These are phyloP conservation scores for Aspergillus clavatus DNA, from an alignment of 2,329 filamentous ascomycete genomes.

Conservation along the genomic window DNA sequence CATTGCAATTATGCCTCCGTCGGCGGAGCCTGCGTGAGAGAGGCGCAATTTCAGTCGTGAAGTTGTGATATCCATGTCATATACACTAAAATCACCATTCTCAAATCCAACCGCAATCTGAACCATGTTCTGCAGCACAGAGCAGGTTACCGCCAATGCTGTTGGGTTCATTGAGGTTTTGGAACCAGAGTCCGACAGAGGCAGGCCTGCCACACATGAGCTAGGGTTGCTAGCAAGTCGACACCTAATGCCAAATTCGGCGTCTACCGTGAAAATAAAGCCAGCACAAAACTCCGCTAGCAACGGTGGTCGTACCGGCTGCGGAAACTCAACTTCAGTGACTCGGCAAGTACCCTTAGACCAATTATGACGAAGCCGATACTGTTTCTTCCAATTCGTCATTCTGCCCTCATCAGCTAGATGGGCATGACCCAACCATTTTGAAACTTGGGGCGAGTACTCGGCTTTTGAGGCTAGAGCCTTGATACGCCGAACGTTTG, in stretches of 20 bases:
- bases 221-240: constrained; percentile 67
- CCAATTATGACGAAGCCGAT: constrained; percentile 89
- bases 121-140: constrained; percentile 42
- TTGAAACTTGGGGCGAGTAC: constrained; percentile 54
- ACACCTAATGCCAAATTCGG: constrained; percentile 63
- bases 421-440: constrained; percentile 59
- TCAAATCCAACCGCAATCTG: constrained; percentile 65
- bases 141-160: constrained; percentile 42
- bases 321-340: constrained; percentile 65
- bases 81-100: constrained; percentile 68
- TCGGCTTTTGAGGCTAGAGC: constrained; percentile 36
- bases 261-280: constrained; percentile 72
- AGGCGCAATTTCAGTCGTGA: constrained; percentile 50
- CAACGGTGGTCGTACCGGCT: constrained; percentile 53
- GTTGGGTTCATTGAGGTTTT: constrained; percentile 66
- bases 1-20: constrained; percentile 63
- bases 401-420: constrained; percentile 47
- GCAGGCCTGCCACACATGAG: constrained; percentile 51
- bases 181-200: constrained; percentile 23
- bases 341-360: constrained; percentile 73
- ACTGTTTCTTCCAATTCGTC: constrained; percentile 82
- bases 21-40: constrained; percentile 57
- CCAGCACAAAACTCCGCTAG: constrained; percentile 75
- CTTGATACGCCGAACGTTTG: constrained; percentile 53
- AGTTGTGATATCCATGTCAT: constrained; percentile 51